Conservation (phyloP, 2,329 filamentous ascomycete species). For the Dactylellina parvicollis region DNA sequence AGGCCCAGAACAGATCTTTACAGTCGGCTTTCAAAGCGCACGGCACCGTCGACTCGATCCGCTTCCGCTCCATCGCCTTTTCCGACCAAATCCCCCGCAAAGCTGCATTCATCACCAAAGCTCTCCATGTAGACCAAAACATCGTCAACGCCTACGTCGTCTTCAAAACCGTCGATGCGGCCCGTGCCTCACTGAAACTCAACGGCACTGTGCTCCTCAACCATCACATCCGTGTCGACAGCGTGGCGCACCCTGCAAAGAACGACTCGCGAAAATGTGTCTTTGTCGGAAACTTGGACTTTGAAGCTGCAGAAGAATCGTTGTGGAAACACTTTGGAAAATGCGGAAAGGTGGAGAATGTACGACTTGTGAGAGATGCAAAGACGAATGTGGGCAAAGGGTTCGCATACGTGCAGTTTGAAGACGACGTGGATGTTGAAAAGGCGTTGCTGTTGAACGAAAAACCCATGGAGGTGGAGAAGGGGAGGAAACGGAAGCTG, state of each 20-base stretch:
- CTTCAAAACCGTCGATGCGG: conserved; percentile 78
- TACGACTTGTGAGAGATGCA: conserved; percentile 88
- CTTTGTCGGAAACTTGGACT: conserved; percentile 95
- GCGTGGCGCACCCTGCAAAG: conserved; percentile 83
- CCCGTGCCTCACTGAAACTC: conserved; percentile 78
- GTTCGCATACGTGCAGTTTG: conserved; percentile 97
- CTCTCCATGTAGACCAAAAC: conserved; percentile 90
- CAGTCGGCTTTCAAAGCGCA: conserved; percentile 56
- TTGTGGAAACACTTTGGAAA: conserved; percentile 83
- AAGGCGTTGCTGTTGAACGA: conserved; percentile 86
- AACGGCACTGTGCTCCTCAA: conserved; percentile 87
- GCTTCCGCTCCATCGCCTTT: conserved; percentile 93
- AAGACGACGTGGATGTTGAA: conserved; percentile 87
- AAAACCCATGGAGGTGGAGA: conserved; percentile 74
- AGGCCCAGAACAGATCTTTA: conserved; percentile 66
- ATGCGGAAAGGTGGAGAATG: conserved; percentile 86
- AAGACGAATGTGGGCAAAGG: conserved; percentile 95
- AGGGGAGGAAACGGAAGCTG: conserved; percentile 69
- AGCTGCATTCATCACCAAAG: conserved; percentile 90
- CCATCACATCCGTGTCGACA: conserved; percentile 89
- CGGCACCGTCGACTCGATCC: conserved; percentile 79
- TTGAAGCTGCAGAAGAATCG: conserved; percentile 96
- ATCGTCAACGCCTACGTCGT: conserved; percentile 95
- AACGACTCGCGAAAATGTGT: conserved; percentile 89
- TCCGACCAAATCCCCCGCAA: conserved; percentile 84